These are phyloP conservation scores for Asparagopsis taxiformis DNA, from an alignment of 31 red algal species.

Conservation along the genomic window DNA sequence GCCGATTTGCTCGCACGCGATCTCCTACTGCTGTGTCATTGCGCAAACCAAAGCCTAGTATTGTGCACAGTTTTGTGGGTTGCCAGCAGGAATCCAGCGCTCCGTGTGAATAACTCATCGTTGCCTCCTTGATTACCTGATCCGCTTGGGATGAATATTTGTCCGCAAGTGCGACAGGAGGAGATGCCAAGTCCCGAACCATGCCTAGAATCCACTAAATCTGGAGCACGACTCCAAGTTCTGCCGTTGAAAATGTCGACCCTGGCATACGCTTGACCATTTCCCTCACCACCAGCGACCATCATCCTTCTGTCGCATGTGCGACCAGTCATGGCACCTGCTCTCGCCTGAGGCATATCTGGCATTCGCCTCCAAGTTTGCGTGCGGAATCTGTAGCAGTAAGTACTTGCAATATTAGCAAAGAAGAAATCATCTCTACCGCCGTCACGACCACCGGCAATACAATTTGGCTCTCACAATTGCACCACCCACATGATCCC, in stretches of 20 bases:
- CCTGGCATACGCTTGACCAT: constrained; percentile 27
- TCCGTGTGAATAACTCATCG: neutral
- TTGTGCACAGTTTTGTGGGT: neutral
- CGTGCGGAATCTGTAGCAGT: constrained; percentile 53
- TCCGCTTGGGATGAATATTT: constrained; percentile 24
- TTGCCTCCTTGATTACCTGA: neutral
- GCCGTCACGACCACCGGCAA: constrained; percentile 75
- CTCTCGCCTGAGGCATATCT: constrained; percentile 42
- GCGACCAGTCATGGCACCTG: constrained; percentile 31
- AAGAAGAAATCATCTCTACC: constrained; percentile 39
- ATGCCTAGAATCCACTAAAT: constrained; percentile 40
- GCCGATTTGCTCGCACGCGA: too few species aligned
- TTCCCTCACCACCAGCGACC: constrained; percentile 70
- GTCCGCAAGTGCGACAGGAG: constrained; percentile 31
- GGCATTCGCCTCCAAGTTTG: constrained; percentile 37
- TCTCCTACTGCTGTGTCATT: too few species aligned
- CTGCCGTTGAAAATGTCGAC: constrained; percentile 62
- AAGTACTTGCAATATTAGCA: constrained; percentile 16
- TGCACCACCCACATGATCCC: constrained; percentile 70
- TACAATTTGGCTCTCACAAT: constrained; percentile 40
- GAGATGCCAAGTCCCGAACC: constrained; percentile 54
- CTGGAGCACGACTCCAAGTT: constrained; percentile 21
- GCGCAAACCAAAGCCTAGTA: too few species aligned
- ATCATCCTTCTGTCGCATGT: constrained; percentile 49
- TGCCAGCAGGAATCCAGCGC: neutral